Base-by-base conservation (phyloP, 176 grass and related monocot genomes). In the Eleusine indica region DNA sequence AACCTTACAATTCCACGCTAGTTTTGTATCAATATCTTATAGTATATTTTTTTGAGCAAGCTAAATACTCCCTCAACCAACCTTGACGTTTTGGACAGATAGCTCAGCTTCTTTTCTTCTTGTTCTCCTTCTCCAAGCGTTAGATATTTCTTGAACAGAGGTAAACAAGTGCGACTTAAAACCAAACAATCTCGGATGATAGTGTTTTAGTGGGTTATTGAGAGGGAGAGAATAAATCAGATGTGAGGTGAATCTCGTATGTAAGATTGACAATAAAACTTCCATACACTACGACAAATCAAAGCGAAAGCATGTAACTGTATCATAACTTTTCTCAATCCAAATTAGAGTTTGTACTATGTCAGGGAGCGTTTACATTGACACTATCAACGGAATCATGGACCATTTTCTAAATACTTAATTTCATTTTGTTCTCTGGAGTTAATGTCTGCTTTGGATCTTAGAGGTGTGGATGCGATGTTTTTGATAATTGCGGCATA, bases 401-500 rank as follows among this genome's bases (percentile, higher is more conserved):
- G 66, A 16, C 88, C 91, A 38, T 98, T 95, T 84, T 98, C 89
- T 65, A 98, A 49, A 61, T 87, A 91, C 16, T 87, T 80, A 70
- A 95, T 53, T 56, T 78, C 91, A 67, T 85, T 86, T 79, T 91
- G 90, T 40, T 84, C 89, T 70, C 52, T 87, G 16, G 44, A 22
- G 9, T 46, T 44, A 6, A 38, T 11, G 6, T 84, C 78, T 68
- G 85, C 77, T 69, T 85, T 89, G 12, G 78, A n/a, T 51, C 63
- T 77, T 63, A 81, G 81, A 40, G 91, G 91, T 16, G 89, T 77
- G 5, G 82, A 92, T 0, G 85, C 80, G 43, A 95, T 70, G 69
- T 91, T 92, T 79, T 90, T 99, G 80, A 94, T 92, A 53, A 99
- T 83, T 9, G 91, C 75, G 68, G 85, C 92, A 76, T 86, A 92